These are phyloP conservation scores for Xylariaceae sp. DNA, from an alignment of 2,329 filamentous ascomycete genomes.

Conservation along the genomic window DNA sequence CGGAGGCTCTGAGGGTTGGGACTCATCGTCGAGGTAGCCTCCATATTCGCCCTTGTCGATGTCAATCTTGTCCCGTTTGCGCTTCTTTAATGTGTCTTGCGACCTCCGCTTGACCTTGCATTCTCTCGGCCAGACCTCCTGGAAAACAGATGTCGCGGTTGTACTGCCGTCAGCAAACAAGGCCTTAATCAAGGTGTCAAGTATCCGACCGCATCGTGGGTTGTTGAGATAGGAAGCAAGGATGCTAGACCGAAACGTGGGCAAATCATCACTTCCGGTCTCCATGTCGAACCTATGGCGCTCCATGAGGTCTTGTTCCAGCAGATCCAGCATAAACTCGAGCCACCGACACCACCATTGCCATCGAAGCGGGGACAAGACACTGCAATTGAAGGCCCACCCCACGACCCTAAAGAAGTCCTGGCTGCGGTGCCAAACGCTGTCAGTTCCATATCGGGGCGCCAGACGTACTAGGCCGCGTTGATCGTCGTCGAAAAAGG, in stretches of 20 bases:
- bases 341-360: slow-evolving; percentile 76
- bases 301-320: slow-evolving; percentile 65
- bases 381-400: slow-evolving; percentile 90
- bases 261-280: slow-evolving; percentile 27
- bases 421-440: slow-evolving; percentile 68
- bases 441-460: slow-evolving; percentile 56
- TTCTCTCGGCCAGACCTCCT: slow-evolving; percentile 64
- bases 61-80: slow-evolving; percentile 48
- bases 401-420: slow-evolving; percentile 88
- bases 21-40: slow-evolving; percentile 55
- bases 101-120: slow-evolving; percentile 39
- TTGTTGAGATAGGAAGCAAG: slow-evolving; percentile 52
- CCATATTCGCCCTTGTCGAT: slow-evolving; percentile 55
- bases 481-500: slow-evolving; percentile 46
- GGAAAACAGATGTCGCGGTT: slow-evolving; percentile 50
- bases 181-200: slow-evolving; percentile 49
- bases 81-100: slow-evolving; percentile 41
- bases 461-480: slow-evolving; percentile 49
- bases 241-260: slow-evolving; percentile 48
- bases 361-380: slow-evolving; percentile 69
- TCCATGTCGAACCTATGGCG: slow-evolving; percentile 45
- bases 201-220: slow-evolving; percentile 40
- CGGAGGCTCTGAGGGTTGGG: slow-evolving; percentile 40
- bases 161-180: slow-evolving; percentile 60
- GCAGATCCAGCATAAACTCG: slow-evolving; percentile 68